A percentile compares a stretch with the other conserved stretches of the same genome.
phyloP scores from a whole-genome alignment of 192 early-diverging fungal species.

The Chytriomyces confervae region DNA sequence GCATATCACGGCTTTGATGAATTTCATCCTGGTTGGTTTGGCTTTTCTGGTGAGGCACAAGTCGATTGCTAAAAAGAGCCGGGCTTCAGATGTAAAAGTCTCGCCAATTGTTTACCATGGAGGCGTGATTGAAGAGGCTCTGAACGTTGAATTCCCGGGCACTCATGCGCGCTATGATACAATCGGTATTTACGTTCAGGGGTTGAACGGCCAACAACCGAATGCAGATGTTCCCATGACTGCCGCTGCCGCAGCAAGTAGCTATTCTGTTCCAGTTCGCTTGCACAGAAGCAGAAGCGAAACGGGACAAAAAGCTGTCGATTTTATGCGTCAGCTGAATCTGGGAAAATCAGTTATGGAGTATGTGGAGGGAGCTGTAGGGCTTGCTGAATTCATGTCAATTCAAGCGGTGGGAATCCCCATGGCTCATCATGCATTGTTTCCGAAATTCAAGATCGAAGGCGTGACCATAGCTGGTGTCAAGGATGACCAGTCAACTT shows the following conservation, averaged over 20 bases:
- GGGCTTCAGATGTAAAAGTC: conserved; percentile 2
- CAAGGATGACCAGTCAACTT: conserved; percentile 15
- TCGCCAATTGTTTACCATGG: conserved; percentile 31
- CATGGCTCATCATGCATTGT: conserved; percentile 72
- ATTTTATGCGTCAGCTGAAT: neutral
- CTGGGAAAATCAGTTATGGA: conserved; percentile 37
- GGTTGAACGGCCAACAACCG: conserved; percentile 88
- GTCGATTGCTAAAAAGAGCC: neutral
- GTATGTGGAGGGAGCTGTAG: conserved; percentile 20
- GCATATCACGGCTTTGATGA: conserved; percentile 77
- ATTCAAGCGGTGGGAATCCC: conserved; percentile 74
- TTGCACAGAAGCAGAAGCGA: conserved; percentile 51
- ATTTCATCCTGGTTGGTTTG: conserved; percentile 30
- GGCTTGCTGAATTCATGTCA: conserved; percentile 57
- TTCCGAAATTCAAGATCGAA: conserved; percentile 65
- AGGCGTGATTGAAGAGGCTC: conserved; percentile 84
- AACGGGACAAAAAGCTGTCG: neutral
- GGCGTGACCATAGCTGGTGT: conserved; percentile 46
- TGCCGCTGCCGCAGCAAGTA: conserved; percentile 62
- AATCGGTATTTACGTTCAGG: conserved; percentile 68
- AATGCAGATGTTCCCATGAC: conserved; percentile 92
- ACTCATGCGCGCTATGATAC: conserved; percentile 63
- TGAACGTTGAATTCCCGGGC: conserved; percentile 82
- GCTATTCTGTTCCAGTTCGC: conserved; percentile 59
- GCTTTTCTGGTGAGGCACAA: neutral